Percentiles rank a stretch among this genome's conserved stretches.
phyloP scores from a whole-genome alignment of 169 alveolate genomes.

The Plasmodium vivax region DNA sequence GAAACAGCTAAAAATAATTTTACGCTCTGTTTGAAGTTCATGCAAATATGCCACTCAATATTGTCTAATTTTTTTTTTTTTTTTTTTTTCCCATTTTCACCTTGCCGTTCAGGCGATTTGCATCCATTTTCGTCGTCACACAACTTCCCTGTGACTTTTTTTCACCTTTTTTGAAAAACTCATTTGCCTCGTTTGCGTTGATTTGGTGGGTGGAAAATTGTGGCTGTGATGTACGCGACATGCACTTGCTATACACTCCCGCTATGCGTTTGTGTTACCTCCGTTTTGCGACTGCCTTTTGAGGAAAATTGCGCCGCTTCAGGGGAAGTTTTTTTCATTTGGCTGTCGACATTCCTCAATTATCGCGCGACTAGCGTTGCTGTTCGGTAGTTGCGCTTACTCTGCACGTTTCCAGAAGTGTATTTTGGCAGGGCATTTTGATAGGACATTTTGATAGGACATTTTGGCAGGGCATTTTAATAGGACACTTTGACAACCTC shows the following conservation, averaged over 20 bases:
- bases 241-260: not conserved
- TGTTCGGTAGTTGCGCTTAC: not conserved
- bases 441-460: too few species aligned
- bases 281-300: not conserved
- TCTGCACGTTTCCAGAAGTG: too few species aligned
- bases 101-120: not conserved
- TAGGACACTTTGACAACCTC: too few species aligned
- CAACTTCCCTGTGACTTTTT: not conserved
- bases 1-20: not conserved
- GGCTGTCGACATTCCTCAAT: not conserved
- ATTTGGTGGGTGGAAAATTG: not conserved
- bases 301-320: not conserved
- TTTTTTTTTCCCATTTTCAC: not conserved
- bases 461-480: too few species aligned
- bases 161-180: not conserved
- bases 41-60: not conserved
- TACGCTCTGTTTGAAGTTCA: not conserved
- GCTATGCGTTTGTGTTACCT: not conserved
- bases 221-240: not conserved
- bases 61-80: not conserved
- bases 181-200: not conserved
- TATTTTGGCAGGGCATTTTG: too few species aligned
- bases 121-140: not conserved
- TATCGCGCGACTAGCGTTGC: not conserved
- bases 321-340: not conserved